Evolutionary conservation across 306 rosid genomes (phyloP), one percentile per base, ranked within the genome.

Genomic region (Heteromeles arbutifolia): DNA sequence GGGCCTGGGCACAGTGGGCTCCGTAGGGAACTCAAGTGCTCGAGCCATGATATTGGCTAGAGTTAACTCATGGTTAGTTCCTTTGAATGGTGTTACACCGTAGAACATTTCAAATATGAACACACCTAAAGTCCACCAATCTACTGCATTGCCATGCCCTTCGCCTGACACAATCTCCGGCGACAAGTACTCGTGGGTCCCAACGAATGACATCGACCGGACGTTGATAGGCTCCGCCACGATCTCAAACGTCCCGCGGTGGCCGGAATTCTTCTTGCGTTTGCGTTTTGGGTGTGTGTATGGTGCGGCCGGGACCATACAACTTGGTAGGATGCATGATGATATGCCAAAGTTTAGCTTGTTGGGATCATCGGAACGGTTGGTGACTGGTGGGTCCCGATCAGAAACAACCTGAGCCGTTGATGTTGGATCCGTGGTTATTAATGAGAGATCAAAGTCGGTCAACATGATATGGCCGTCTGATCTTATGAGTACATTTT

Each of bases 111-210:
- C 92, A 54, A 43, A 90, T 28, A 87, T 82, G 54, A 90, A 87
- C 18, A 90, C 65, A 1, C 95, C 95, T 2, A 86, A 62, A 0
- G 90, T 90, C 95, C 92, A 90, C 92, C 95, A 87, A 79, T 90
- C 95, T 7, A 90, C 90, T 24, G 79, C 92, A 59, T 84, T 86
- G 10, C 90, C 92, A 56, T 87, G 95, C 6, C 89, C 90, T 41
- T 90, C 95, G 0, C 89, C 92, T 1, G 86, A 84, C 15, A 79
- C 77, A 0, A 90, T 83, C 62, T 90, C 95, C 4, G 87, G 87
- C 0, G 88, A 85, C 72, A 87, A 66, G 77, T 84, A 87, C 74
- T 87, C 87, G n/a, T 87, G 95, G 77, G 92, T 87, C 74, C 92
- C 95, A 0, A 90, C 95, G 48, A 90, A 90, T 13, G 92, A 87